phyloP scores from a whole-genome alignment of 2,329 filamentous ascomycete species.

The Aspergillus udagawae region DNA sequence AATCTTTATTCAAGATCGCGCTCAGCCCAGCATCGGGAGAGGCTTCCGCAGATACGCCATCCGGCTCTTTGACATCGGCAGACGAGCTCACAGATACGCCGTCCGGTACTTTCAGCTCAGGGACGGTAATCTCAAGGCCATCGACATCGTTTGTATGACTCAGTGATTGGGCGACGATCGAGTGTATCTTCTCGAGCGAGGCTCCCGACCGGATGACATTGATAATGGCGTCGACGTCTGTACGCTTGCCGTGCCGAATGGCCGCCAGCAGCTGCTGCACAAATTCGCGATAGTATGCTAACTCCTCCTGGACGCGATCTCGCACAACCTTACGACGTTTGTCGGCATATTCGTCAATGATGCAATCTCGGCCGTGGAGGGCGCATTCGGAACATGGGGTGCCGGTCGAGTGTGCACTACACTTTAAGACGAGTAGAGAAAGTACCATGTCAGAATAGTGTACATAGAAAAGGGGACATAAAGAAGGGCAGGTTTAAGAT shows the following conservation, averaged over 20 bases:
- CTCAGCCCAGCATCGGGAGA: not conserved
- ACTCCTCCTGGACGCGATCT: constrained; percentile 26
- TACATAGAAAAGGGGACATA: not conserved
- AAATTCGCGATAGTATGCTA: constrained; percentile 24
- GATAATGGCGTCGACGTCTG: constrained; percentile 21
- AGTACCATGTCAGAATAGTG: constrained; percentile 4
- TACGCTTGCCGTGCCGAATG: constrained; percentile 20
- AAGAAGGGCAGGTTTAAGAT: not conserved
- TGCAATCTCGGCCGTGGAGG: constrained; percentile 29
- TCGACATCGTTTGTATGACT: not conserved
- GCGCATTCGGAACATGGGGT: constrained; percentile 32
- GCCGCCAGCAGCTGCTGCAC: constrained; percentile 24
- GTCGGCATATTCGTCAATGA: constrained; percentile 32
- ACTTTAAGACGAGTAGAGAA: constrained; percentile 20
- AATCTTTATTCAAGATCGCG: not conserved
- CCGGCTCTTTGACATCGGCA: not conserved
- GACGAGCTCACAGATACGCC: not conserved
- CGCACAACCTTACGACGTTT: constrained; percentile 34
- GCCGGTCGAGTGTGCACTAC: constrained; percentile 22
- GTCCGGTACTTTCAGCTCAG: not conserved
- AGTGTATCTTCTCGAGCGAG: constrained; percentile 13
- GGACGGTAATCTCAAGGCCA: not conserved
- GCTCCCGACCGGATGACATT: constrained; percentile 24
- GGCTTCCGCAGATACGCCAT: not conserved
- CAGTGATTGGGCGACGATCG: constrained; percentile 1